Conservation (phyloP, 345 rosid genomes). For the Cardamine occulta region DNA sequence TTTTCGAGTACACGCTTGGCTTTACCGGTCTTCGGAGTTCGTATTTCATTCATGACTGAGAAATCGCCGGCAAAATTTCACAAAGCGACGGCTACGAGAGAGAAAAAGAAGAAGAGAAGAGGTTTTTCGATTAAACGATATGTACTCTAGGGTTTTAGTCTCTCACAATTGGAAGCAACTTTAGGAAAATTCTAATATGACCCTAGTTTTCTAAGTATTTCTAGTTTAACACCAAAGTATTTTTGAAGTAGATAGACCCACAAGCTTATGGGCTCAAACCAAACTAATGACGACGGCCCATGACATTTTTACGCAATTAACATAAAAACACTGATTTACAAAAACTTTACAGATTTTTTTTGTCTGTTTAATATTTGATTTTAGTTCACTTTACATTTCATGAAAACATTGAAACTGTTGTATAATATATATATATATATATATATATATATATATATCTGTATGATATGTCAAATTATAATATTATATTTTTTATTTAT, state of each 20-base stretch:
- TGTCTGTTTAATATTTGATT: not conserved
- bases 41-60: constrained; percentile 57
- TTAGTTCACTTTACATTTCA: constrained; percentile 1
- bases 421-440: too few relatives aligned
- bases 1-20: constrained; percentile 68
- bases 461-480: too few relatives aligned
- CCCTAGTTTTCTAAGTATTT: not conserved
- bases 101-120: not conserved
- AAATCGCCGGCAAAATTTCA: constrained; percentile 10
- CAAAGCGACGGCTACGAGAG: constrained; percentile 30
- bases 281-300: not conserved
- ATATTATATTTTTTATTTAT: too few relatives aligned
- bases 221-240: not conserved
- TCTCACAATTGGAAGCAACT: constrained; percentile 10
- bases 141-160: constrained; percentile 39
- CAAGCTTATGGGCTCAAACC: not conserved
- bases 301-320: not conserved
- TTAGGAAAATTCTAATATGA: constrained; percentile 2
- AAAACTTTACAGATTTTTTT: not conserved
- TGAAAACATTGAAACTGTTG: constrained; percentile 1
- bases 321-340: not conserved
- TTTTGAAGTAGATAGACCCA: not conserved
- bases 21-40: constrained; percentile 59
- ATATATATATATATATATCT: too few relatives aligned
- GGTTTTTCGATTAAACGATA: constrained; percentile 25